Conservation (phyloP, 108 stramenopile species). For the Mayamaea pseudoterrestris region DNA sequence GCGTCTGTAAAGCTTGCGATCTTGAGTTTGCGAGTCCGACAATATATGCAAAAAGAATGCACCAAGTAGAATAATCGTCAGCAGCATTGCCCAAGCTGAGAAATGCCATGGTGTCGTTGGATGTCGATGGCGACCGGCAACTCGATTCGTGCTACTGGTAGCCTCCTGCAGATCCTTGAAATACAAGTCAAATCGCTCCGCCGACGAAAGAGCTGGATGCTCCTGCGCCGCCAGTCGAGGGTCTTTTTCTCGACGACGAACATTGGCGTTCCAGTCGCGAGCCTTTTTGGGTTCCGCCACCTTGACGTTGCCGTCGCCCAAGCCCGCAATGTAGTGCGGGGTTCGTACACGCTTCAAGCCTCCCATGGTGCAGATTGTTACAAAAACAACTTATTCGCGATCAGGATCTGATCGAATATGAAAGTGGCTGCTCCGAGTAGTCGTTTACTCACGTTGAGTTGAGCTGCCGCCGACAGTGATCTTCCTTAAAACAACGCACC, state of each 20-base stretch:
- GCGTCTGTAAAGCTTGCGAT: background rate
- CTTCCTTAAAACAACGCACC: too few species aligned
- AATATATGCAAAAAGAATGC: conserved; percentile 57
- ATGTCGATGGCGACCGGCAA: background rate
- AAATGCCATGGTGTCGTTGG: background rate
- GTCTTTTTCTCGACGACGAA: too few species aligned
- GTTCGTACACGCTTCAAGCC: conserved; percentile 23
- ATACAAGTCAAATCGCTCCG: background rate
- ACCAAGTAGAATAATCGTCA: conserved; percentile 8
- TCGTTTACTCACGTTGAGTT: too few species aligned
- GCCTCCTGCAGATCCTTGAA: background rate
- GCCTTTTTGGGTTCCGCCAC: background rate
- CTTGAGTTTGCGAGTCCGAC: conserved; percentile 8
- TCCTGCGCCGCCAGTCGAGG: background rate
- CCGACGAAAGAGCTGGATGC: background rate
- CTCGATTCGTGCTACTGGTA: too few species aligned
- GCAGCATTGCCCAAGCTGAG: conserved; percentile 18
- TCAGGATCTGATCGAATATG: too few species aligned
- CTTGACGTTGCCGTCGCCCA: conserved; percentile 40
- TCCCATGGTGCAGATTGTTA: too few species aligned
- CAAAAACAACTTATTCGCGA: too few species aligned
- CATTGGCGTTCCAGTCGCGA: background rate
- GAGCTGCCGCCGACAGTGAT: too few species aligned
- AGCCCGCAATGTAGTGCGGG: conserved; percentile 42
- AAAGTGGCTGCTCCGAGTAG: too few species aligned